Evolutionary conservation across 192 early-diverging fungal species (phyloP), one percentile per base, ranked within the genome.

Genomic region (Jimgerdemannia lactiflua): DNA sequence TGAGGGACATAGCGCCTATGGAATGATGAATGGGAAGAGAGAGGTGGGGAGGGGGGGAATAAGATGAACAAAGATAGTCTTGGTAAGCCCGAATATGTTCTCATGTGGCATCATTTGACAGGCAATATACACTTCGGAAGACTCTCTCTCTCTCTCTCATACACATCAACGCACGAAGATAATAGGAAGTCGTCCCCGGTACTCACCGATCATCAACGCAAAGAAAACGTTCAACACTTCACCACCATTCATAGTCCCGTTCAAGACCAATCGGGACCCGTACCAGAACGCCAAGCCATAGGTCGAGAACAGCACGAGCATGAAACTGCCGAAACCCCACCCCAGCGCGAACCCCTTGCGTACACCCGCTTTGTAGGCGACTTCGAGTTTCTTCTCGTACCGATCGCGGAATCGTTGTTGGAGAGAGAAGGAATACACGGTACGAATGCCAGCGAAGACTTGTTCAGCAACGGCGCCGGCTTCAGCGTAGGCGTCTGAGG

Each of bases 381-480:
- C 77, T 11, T 83, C 84, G 3, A 96, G 83, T 85, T 88, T 81
- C 42, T 77, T 67, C 10, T 80, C 75, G 82, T 95, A 98, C 18
- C 90, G 79, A 67, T 79, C 73, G 40, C 83, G 54, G 72, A 94
- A 93, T 67, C 92, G 91, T 42, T 89, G 80, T 83, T 96, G 88
- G 4, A 89, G 91, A 74, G 90, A 89, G 82, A 99, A 97, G 7
- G 96, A 88, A 67, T 87, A 89, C 20, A 99, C 93, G n/a, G 96
- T 99, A 63, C 94, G 89, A 66, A 97, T 94, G 19, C 89, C 86
- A 40, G 90, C 81, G 54, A 99, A 80, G 0, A 91, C 94, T 77
- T 99, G 93, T 77, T 94, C 90, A 2, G 95, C 97, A 44, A 97
- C 86, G 17, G 89, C 89, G 65, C 95, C 95, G 4, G 96, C 96